Base-by-base conservation (phyloP, 768 basidiomycete genomes). In the Antrodiella citrinella region DNA sequence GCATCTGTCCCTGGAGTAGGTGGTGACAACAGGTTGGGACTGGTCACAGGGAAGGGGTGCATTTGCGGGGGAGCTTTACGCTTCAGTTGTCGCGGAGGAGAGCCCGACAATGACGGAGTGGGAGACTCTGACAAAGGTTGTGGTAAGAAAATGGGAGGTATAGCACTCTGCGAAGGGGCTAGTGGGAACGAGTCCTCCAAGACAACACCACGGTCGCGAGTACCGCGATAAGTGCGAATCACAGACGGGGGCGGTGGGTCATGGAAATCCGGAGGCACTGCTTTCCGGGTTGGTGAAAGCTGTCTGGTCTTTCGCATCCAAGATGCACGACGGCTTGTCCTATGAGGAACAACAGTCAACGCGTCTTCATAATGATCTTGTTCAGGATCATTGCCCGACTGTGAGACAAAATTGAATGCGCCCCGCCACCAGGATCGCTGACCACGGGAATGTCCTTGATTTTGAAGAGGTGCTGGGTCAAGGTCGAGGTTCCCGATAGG, bases 341-440 rank as follows among this genome's bases (percentile, higher is more conserved):
- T 52, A 53, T 1, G 45, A 51, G 46, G 9, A 50, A 45, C 47
- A 55, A 52, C 41, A 49, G 48, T 35, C 19, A 43, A 43, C 25
- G 50, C 52, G 23, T 48, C 45, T 44, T 52, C 20, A 5, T 45
- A 18, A 49, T 48, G 26, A 54, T 51, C 26, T 40, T 38, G 18
- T 43, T 30, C 25, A 10, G 12, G 20, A 2, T 41, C 50, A 25
- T 22, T 13, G 26, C 15, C 18, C 18, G 57, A 54, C 20, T 75
- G 73, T 11, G 80, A 80, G 25, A 81, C 55, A 18, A 76, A 73
- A 53, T 72, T 62, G 59, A 81, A 81, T 13, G 78, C 61, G 46
- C 63, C 71, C 15, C 72, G 72, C 81, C 81, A 82, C 80, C 80
- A 82, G 0, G 80, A 78, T 2, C 67, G 63, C 52, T 72, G 70